Base-by-base conservation (phyloP, 768 basidiomycete species). In the Amanita jacksonii region DNA sequence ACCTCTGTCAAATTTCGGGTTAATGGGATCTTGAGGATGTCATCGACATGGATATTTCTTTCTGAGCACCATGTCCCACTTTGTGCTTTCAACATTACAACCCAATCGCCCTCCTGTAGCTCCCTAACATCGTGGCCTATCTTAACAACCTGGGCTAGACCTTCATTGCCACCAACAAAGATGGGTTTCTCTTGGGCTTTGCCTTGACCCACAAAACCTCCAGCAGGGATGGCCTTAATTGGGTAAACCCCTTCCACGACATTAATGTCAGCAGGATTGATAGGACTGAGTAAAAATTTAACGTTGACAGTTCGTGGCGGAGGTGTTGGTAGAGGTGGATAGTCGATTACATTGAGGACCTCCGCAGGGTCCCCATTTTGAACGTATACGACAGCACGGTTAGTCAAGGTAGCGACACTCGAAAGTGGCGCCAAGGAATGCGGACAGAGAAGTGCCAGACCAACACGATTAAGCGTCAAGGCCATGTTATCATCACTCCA, bases 231-330 rank as follows among this genome's bases (percentile, higher is more conserved):
- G 0, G 85, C 82, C 48, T 75, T 78, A 7, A 73, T 56, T 0
- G 88, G 88, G 54, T 89, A 90, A n/a, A 84, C 75, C 12, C 87
- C 87, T 57, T 89, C 79, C 27, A 89, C 69, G 44, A 83, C 80
- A 48, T 88, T 89, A 56, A 86, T 59, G 49, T 90, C 88, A 12
- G 87, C 77, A 3, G 86, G 87, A 57, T 90, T 89, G 46, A 90
- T 75, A 7, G 87, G 83, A 4, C 84, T 70, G 16, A 86, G 69
- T 9, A 83, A 63, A 56, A 83, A 76, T 49, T 69, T 72, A 57
- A 90, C 57, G 56, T 85, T 85, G 27, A 79, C 61, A 1, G 79
- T 73, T 45, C 66, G 61, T n/a, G 76, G 66, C 5, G 66, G 53
- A 1, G 85, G 83, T 0, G 69, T 54, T 6, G 76, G 66, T 8